Evolutionary conservation across 192 early-diverging fungal species (phyloP), one percentile per base, ranked within the genome.

Genomic region (Gorgonomyces haynaldii): DNA sequence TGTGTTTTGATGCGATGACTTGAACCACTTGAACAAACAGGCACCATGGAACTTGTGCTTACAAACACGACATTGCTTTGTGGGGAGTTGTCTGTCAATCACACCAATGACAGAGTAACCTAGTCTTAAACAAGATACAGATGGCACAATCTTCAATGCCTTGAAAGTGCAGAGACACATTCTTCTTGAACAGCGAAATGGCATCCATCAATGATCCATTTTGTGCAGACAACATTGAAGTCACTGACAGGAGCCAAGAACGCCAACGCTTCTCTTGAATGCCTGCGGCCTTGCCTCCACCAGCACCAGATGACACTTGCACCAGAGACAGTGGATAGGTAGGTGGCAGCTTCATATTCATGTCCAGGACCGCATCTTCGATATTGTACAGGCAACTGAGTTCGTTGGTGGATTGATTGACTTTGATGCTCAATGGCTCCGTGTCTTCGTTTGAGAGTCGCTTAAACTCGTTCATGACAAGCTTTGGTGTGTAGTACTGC

Each of bases 111-210:
- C 82, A 19, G 89, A 95, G 58, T 97, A 98, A 67, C 66, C 56
- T 1, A 24, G 2, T 47, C 19, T 10, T 28, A 3, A 55, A 16
- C 19, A 42, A 47, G 40, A 47, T 45, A 62, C 93, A 97, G 55
- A 99, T 96, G 1, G 86, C 80, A 55, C 94, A 99, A 58, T 96
- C 91, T 53, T 96, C 94, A 26, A 92, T 65, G n/a, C 92, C 95
- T 29, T 86, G 82, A 67, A 97, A 95, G 56, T 93, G 91, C 28
- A 90, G 64, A n/a, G 70, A 67, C 16, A 92, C 77, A 56, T 99
- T 99, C 45, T 78, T 79, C 34, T 84, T 65, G 49, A 91, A 83
- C 43, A 89, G 57, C 3, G 68, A 66, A 36, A 96, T 59, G 0
- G 85, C 86, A 50, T 88, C 84, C 34, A 83, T 78, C 23, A 94